phyloP scores from a whole-genome alignment of 129 eudicot species.

The Solidago caesia region DNA sequence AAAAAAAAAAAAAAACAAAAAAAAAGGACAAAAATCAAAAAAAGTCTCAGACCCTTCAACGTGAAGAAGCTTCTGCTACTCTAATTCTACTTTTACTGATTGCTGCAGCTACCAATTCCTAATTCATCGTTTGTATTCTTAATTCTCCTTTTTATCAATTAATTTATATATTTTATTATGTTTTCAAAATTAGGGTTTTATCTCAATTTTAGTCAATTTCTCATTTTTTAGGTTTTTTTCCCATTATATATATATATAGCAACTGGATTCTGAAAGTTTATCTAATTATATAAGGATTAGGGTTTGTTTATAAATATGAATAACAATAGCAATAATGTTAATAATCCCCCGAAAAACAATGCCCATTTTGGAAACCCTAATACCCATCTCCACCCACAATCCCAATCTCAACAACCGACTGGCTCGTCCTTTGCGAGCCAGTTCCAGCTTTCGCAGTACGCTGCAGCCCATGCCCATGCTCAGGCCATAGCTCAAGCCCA shows the following conservation, averaged over 20 bases:
- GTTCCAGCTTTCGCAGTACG: slow-evolving; percentile 16
- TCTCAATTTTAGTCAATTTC: background rate
- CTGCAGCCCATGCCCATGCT: slow-evolving; percentile 19
- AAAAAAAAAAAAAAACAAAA: background rate
- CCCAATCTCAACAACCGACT: slow-evolving; percentile 8
- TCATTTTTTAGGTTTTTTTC: background rate
- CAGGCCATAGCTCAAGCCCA: slow-evolving; percentile 19
- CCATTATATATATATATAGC: background rate
- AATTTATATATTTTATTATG: too few species aligned
- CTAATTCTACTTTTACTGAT: too few species aligned
- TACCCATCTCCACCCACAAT: background rate
- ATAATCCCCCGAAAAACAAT: slow-evolving; percentile 7
- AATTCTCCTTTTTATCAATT: too few species aligned
- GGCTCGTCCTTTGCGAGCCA: slow-evolving; percentile 12
- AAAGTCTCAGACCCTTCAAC: too few species aligned
- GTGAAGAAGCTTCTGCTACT: too few species aligned
- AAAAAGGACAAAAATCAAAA: too few species aligned
- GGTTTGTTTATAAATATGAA: background rate
- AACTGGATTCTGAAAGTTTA: too few species aligned
- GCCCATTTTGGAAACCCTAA: slow-evolving; percentile 5
- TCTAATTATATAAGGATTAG: background rate
- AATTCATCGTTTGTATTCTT: too few species aligned
- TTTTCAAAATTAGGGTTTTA: background rate
- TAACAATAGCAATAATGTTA: background rate
- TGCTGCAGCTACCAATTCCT: too few species aligned